phyloP scores from a whole-genome alignment of 805 yeast genomes.

The Zygoascus bituminiphila region DNA sequence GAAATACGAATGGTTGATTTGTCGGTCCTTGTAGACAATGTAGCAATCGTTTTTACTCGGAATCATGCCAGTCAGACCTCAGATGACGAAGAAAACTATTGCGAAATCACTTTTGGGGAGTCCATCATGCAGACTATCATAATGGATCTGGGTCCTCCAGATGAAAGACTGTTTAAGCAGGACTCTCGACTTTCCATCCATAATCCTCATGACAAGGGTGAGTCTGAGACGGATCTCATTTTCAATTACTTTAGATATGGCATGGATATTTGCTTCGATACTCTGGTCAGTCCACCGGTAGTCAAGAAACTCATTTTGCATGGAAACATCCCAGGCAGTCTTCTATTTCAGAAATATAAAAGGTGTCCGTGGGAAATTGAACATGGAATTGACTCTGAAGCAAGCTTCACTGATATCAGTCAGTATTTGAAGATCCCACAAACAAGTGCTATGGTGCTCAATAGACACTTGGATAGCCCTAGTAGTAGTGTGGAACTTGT shows the following conservation, averaged over 20 bases:
- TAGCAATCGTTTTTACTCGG: conserved; percentile 3
- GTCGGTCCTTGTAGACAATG: conserved; percentile 2
- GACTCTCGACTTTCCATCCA: conserved; percentile 39
- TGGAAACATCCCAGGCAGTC: conserved; percentile 46
- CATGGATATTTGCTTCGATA: conserved; percentile 45
- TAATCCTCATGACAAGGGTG: conserved; percentile 22
- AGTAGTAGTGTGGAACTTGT: conserved; percentile 23
- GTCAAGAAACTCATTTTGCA: conserved; percentile 45
- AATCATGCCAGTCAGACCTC: too few relatives aligned
- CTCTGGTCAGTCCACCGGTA: conserved; percentile 25
- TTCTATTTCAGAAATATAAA: conserved; percentile 48
- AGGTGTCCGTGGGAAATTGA: conserved; percentile 39
- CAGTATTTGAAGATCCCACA: conserved; percentile 3
- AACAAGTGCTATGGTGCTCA: conserved; percentile 19
- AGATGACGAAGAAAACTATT: conserved; percentile 3
- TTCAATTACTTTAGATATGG: conserved; percentile 47
- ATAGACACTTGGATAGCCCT: conserved; percentile 22
- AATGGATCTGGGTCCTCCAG: conserved; percentile 47
- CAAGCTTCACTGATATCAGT: conserved; percentile 6
- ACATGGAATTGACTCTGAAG: conserved; percentile 3
- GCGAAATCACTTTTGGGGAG: conserved; percentile 25
- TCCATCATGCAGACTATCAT: conserved; percentile 46
- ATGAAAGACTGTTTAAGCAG: conserved; percentile 40
- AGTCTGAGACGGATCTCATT: conserved; percentile 14
- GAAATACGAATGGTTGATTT: conserved; percentile 1